Percentiles rank a stretch among this genome's conserved stretches.
These are phyloP conservation scores for Phlyctochytrium bullatum DNA, from an alignment of 192 early-diverging fungal species.

Conservation along the genomic window DNA sequence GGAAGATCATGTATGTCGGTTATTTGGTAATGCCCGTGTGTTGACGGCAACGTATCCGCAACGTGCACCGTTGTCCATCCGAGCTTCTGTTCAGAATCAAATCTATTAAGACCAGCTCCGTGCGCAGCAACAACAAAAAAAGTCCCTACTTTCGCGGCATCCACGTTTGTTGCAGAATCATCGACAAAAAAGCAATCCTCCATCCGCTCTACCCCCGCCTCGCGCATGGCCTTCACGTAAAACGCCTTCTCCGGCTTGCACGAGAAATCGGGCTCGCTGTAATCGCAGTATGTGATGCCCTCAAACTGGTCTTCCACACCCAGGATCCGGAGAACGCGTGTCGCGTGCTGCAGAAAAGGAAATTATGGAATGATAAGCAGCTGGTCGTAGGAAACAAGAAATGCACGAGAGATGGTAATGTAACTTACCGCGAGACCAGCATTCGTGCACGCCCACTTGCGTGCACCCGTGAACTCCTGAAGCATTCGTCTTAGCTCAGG, in stretches of 20 bases:
- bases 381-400: conserved; percentile 2
- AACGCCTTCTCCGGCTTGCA: conserved; percentile 65
- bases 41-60: conserved; percentile 19
- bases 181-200: conserved; percentile 73
- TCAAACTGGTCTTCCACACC: conserved; percentile 71
- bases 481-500: conserved; percentile 63
- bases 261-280: conserved; percentile 60
- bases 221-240: conserved; percentile 63
- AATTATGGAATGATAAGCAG: not conserved
- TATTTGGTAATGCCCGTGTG: conserved; percentile 60
- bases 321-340: conserved; percentile 60
- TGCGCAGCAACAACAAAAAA: conserved; percentile 2
- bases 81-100: conserved; percentile 8
- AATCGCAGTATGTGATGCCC: conserved; percentile 74
- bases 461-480: conserved; percentile 34
- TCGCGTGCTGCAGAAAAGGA: conserved; percentile 67
- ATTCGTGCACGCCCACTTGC: conserved; percentile 80
- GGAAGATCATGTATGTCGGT: conserved; percentile 59
- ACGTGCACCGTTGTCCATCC: conserved; percentile 53
- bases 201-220: conserved; percentile 57
- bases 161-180: conserved; percentile 66
- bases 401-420: not conserved
- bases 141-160: conserved; percentile 41
- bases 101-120: no score
- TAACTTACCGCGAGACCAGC: conserved; percentile 57